A percentile compares a stretch with the other conserved stretches of the same genome.
Evolutionary conservation across 106 monocot species (phyloP).

Genomic region (Dendrobium nobile): DNA sequence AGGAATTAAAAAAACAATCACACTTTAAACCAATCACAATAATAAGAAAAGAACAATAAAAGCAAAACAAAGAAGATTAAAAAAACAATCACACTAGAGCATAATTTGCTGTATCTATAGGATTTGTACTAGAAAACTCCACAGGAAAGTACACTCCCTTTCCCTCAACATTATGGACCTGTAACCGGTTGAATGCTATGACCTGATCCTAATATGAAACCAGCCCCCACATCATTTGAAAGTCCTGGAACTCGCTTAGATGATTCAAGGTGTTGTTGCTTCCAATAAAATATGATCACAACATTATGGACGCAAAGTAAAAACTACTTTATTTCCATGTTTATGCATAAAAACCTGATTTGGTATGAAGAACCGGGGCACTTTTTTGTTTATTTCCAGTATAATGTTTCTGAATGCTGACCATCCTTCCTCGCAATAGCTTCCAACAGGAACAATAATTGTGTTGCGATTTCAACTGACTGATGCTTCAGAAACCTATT

Average conservation of each 20-base stretch:
- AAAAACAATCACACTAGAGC: neutral
- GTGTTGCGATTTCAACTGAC: constrained; percentile 75
- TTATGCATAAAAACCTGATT: constrained; percentile 34
- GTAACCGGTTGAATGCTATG: constrained; percentile 33
- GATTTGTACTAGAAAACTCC: neutral
- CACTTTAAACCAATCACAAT: no score
- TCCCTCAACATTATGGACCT: constrained; percentile 42
- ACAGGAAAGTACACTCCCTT: neutral
- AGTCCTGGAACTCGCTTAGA: constrained; percentile 60
- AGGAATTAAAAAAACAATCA: no score
- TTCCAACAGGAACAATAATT: constrained; percentile 77
- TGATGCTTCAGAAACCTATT: constrained; percentile 63
- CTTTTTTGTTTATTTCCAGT: constrained; percentile 62
- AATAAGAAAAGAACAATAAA: no score
- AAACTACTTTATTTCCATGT: neutral
- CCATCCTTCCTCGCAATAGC: constrained; percentile 70
- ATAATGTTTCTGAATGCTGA: constrained; percentile 66
- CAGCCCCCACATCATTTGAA: constrained; percentile 90
- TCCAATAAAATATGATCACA: neutral
- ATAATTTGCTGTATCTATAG: neutral
- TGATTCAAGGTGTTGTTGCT: constrained; percentile 49
- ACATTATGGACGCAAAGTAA: neutral
- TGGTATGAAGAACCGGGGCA: constrained; percentile 39
- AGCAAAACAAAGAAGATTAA: no score
- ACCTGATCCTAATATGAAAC: constrained; percentile 67